Evolutionary conservation across 2,329 filamentous ascomycete genomes (phyloP), one percentile per base, ranked within the genome.

Genomic region (Venturia pyrina): DNA sequence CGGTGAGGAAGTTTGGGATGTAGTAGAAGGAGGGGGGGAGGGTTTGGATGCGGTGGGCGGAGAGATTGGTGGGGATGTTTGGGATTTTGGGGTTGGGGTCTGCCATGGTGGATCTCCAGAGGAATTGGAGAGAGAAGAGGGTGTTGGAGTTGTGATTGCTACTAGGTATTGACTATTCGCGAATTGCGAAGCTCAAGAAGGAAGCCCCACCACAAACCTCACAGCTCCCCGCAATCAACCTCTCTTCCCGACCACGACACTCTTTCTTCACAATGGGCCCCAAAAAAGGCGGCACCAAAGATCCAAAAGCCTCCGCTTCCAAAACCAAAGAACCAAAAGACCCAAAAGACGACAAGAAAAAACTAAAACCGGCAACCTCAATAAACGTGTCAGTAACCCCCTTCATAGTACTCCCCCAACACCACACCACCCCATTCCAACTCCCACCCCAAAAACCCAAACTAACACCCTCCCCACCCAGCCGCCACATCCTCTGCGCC

Each of bases 1-100:
- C 76, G 5, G 83, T 88, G 74, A 98, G 89, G 78, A 97, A 97
- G 74, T 93, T 81, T 8, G 91, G 83, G 66, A 97, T 88, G 78
- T 98, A 97, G 79, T 88, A 96, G 65, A 91, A 89, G 43, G 83
- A 78, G 1, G 82, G 74, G 5, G 89, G 89, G 1, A 92, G 79
- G 41, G 71, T 71, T 8, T 75, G 68, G 67, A 93, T 82, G 69
- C 71, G 71, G 62, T 71, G 73, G 15, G 66, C 24, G 43, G 59
- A 70, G 68, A 50, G 62, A 61, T 66, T 61, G 5, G 11, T n/a
- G 24, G 64, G 57, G 11, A 60, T 32, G 8, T 24, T 43, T 2
- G 63, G 48, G 1, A 59, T 40, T n/a, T 32, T 21, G 32, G 53
- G 32, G 1, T 59, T 6, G 15, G 28, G 32, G 11, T 34, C 53